Evolutionary conservation across 768 basidiomycete species (phyloP), one percentile per base, ranked within the genome.

Genomic region (Termitomyces eurrhizus): DNA sequence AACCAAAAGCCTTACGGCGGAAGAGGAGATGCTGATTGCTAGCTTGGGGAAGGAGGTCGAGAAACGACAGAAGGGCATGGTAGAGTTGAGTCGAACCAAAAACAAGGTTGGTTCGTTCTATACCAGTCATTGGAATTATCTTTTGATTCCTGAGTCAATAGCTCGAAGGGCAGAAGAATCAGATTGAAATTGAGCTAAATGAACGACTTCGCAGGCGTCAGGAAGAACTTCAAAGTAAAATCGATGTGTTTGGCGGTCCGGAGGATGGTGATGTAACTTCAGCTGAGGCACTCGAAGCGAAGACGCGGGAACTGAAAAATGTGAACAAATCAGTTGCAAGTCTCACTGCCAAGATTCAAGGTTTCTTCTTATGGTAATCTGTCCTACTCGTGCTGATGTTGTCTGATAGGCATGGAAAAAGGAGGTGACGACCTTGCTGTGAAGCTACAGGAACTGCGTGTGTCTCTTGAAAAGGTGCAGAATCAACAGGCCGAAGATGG

Each of bases 171-270:
- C 80, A 80, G 64, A 94, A 92, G 75, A 92, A 89, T 68, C 74
- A 88, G 4, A 74, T 97, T 33, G 94, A 97, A 70, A 95, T 97
- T 57, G 96, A 98, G 71, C 80, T 98, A 51, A 93, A 90, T 64
- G 97, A 99, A 72, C 88, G 88, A 65, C 79, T 98, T 14, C 82
- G 87, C 24, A 84, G 95, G 8, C 82, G 89, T 29, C 81, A 86
- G 48, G 89, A 93, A 53, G 96, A 95, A 65, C 69, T 98, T 8
- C 83, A 85, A 53, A 73, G 75, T 37, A 90, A 90, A 70, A 74
- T 98, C 12, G 95, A 97, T 64, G 75, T 82, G 26, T 74, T 91
- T n/a, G 89, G 84, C 21, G 88, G 88, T 44, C 76, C 80, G 2
- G 83, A 80, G 32, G 75, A 75, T 26, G 86, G 81, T 18, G 83